Base-by-base conservation (phyloP, 1,284 basidiomycete species). In the Malassezia brasiliensis region DNA sequence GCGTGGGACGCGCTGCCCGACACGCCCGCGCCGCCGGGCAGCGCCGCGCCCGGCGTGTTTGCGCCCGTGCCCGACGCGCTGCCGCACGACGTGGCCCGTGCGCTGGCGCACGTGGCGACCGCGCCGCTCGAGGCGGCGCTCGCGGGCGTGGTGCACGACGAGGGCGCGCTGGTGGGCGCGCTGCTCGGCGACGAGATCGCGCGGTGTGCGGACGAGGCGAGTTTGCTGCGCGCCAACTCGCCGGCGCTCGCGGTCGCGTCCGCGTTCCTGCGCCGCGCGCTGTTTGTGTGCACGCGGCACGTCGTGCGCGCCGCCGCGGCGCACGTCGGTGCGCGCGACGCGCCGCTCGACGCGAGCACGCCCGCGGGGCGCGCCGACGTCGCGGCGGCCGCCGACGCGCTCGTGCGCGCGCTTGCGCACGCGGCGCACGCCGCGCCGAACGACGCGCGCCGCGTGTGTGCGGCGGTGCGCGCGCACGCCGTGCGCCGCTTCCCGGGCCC, bases 151-250 rank as follows among this genome's bases (percentile, higher is more conserved):
- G 17, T 47, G 14, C 19, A 11, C 25, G 36, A 38, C 32, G 25
- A 20, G 2, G 11, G 19, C 9, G 30, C 28, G 44, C n/a, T 54
- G 3, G 28, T 54, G 2, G n/a, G 12, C 15, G 32, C 17, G 15
- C n/a, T 54, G 22, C 12, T 45, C 5, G 15, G 12, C 14, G 22
- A 30, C 15, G 47, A 54, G 39, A 30, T 54, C 11, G 14, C 41
- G 30, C 20, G 15, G 28, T 42, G 52, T 40, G 25, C 32, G 35
- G 20, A 8, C 17, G 40, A 46, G 31, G 20, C 35, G 9, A 32
- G 37, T 14, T 35, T 46, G 39, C 32, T 54, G 36, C 52, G 52
- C n/a, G 22, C 39, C 34, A 54, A 54, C 28, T 25, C 46, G 22
- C 9, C 47, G 17, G 20, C 38, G 0, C 19, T 54, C 14, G 11